Base-by-base conservation (phyloP, 352 stramenopile genomes). In the Pythium angustatum region DNA sequence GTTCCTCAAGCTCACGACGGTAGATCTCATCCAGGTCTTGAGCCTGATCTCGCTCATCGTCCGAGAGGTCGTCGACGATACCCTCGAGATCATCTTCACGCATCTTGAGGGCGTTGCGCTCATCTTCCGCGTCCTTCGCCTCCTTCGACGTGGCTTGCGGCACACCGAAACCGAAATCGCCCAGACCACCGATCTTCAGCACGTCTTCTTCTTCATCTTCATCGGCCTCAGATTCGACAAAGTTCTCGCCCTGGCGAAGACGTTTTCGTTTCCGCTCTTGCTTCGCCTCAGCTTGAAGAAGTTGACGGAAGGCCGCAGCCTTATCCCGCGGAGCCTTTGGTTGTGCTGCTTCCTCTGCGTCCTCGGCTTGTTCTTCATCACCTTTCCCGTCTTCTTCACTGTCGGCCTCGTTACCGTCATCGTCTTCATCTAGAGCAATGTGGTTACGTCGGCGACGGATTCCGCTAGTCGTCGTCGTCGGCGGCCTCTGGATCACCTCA, bases 201-300 rank as follows among this genome's bases (percentile, higher is more conserved):
- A 79, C 85, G 38, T 95, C 83, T 11, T 95, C 84, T 21, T 95
- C 86, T 36, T 93, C 87, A 44, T 91, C 83, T 81, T 95, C 87
- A 51, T 95, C 87, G 67, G 87, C 87, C 71, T 95, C 87, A 0
- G 78, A 87, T 62, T 95, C 87, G 15, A 95, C 80, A 57, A 93
- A 89, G 55, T 82, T 79, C 3, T 70, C 71, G 30, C 74, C 71
- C 40, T 87, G 85, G 11, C 73, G 45, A 5, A 90, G 62, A 0
- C 81, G 77, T 49, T 88, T 89, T 19, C 81, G 82, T n/a, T 78
- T 72, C 24, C 74, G 73, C 15, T 71, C 85, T 56, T 83, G 69
- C 41, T 71, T 58, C 0, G 82, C 82, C 48, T 95, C 87, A 3
- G 68, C 79, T 24, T 75, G 76, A 33, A 95, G 60, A 31, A 95